Base-by-base conservation (phyloP, 805 yeast species). In the Candida namnaoensis region DNA sequence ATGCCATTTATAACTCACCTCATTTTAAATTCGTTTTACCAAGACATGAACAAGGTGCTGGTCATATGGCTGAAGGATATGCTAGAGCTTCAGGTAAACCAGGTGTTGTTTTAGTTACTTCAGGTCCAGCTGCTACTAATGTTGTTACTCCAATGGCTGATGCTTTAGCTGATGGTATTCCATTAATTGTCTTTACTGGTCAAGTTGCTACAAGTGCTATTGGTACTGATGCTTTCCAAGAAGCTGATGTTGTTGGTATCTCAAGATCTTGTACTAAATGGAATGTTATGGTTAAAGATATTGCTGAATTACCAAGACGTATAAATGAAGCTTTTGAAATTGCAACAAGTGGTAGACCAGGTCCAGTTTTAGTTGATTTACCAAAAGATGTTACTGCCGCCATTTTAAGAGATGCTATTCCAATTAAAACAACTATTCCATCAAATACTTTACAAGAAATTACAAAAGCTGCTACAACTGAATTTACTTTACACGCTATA, bases 51-150 rank as follows among this genome's bases (percentile, higher is more conserved):
- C 99, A 93, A 68, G 99, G 99, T 62, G 99, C 98, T 14, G 99
- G 99, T 41, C 99, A 93, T 66, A 93, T 93, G 98, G 99, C 99
- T 43, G 97, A 93, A 68, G 99, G 99, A 45, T 93, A 93, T 53
- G 97, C 99, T 43, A 76, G 95, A 52, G 99, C 95, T 35, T 65
- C 72, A 38, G 99, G 98, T 45, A 93, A 87, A 65, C 95, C 97
- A 12, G 99, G 99, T 68, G 95, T 93, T 49, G 98, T 93, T 39
- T 71, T 93, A 55, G 99, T 93, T 40, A 93, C 99, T n/a, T 88
- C 96, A 1, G 99, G 99, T 40, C 99, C 99, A 28, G 99, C 98
- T 58, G 99, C 98, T 39, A 93, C 99, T 42, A 93, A 93, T 59
- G 96, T 93, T 45, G 81, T 93, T 49, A 93, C 99, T n/a, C 96